phyloP scores from a whole-genome alignment of 345 rosid species.

The Eutrema japonicum region DNA sequence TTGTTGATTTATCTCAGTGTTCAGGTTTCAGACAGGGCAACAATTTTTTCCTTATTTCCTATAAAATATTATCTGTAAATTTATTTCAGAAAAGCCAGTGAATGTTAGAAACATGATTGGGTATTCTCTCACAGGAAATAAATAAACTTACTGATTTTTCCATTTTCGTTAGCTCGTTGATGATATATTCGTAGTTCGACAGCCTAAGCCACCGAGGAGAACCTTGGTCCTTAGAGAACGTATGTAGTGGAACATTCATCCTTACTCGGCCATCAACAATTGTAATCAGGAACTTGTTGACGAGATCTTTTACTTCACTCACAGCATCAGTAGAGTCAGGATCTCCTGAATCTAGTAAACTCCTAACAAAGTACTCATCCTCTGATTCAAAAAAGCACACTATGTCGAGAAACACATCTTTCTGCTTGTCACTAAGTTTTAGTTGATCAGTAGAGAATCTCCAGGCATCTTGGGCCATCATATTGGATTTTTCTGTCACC shows the following conservation, averaged over 20 bases:
- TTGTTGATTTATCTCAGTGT: too few species aligned
- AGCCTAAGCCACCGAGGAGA: background rate
- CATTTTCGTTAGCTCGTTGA: background rate
- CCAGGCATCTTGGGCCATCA: conserved; percentile 2
- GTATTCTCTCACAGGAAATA: background rate
- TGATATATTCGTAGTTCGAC: background rate
- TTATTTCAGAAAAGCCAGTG: too few species aligned
- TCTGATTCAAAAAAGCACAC: conserved; percentile 34
- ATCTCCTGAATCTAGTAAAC: conserved; percentile 2
- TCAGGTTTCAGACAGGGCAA: too few species aligned
- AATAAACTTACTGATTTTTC: background rate
- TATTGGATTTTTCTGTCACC: background rate
- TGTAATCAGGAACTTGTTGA: background rate
- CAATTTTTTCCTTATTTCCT: too few species aligned
- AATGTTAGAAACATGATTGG: background rate
- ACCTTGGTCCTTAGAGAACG: background rate
- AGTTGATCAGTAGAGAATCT: background rate
- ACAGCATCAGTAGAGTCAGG: background rate
- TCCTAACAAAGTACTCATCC: background rate
- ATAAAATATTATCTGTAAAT: too few species aligned
- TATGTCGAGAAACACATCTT: conserved; percentile 41
- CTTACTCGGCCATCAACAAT: background rate
- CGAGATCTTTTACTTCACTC: conserved; percentile 5
- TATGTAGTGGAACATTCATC: conserved; percentile 21
- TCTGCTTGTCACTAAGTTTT: background rate